Percentiles rank a stretch among this genome's conserved stretches.
Conservation (phyloP, 345 rosid species). For the Melaleuca quinquenervia region DNA sequence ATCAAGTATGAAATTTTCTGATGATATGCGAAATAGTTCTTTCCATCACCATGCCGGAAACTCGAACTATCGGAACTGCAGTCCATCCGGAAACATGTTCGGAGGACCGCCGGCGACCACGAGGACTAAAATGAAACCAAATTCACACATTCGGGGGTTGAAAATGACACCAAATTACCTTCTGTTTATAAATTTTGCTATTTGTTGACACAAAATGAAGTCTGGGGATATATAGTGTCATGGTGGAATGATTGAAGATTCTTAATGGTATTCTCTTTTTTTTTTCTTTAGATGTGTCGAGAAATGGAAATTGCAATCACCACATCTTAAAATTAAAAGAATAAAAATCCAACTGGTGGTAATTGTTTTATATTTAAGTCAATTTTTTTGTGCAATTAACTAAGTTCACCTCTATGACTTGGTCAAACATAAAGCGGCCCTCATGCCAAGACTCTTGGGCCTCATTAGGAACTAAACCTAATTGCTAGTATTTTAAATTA, state of each 20-base stretch:
- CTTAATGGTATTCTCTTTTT: neutral
- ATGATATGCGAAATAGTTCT: too few species aligned
- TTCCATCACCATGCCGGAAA: too few species aligned
- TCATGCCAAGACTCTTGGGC: neutral
- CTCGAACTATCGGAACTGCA: too few species aligned
- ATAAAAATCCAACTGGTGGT: neutral
- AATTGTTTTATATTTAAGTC: accelerated
- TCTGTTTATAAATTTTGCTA: too few species aligned
- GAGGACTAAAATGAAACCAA: neutral
- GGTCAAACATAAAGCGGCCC: neutral
- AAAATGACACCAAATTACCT: neutral
- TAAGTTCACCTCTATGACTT: neutral
- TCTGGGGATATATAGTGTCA: too few species aligned
- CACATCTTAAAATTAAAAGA: neutral
- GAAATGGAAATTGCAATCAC: neutral
- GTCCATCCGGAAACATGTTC: neutral
- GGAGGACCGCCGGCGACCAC: neutral
- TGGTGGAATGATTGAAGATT: neutral
- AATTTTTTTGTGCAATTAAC: neutral
- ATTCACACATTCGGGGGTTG: neutral
- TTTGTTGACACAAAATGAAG: neutral
- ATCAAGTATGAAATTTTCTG: too few species aligned
- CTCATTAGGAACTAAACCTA: neutral
- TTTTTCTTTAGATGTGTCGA: neutral
- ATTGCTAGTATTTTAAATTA: neutral